These are phyloP conservation scores for Candida schatavii DNA, from an alignment of 805 yeast genomes.

Conservation along the genomic window DNA sequence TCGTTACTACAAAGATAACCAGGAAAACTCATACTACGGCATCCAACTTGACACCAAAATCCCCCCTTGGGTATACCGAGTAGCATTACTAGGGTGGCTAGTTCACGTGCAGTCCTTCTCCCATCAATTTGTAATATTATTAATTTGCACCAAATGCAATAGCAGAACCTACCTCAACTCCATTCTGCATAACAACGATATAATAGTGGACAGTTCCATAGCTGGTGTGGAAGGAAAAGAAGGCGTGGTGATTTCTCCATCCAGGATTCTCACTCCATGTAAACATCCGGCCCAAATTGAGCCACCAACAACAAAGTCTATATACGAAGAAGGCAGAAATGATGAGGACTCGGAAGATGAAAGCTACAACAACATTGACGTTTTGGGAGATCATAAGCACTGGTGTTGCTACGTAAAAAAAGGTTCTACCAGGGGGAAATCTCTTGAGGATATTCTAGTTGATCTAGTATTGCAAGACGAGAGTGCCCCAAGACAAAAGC, in stretches of 20 bases:
- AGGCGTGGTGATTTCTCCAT: slow-evolving; percentile 12
- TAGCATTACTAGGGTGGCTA: slow-evolving; percentile 39
- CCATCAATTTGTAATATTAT: slow-evolving; percentile 23
- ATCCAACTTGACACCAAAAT: slow-evolving; percentile 15
- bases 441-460: slow-evolving; percentile 20
- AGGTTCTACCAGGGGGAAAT: slow-evolving; percentile 11
- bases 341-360: slow-evolving; percentile 10
- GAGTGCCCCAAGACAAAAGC: not conserved
- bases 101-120: slow-evolving; percentile 29
- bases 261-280: slow-evolving; percentile 29
- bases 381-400: slow-evolving; percentile 27
- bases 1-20: slow-evolving; percentile 29
- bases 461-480: slow-evolving; percentile 5
- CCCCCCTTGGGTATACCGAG: slow-evolving; percentile 32
- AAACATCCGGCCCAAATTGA: slow-evolving; percentile 19
- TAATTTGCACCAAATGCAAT: slow-evolving; percentile 38
- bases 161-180: slow-evolving; percentile 26
- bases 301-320: not conserved
- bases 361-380: slow-evolving; percentile 16
- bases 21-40: slow-evolving; percentile 28
- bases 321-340: not conserved
- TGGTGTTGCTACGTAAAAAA: slow-evolving; percentile 34
- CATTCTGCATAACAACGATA: not conserved
- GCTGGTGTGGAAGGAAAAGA: slow-evolving; percentile 4
- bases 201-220: not conserved